Conservation (phyloP, 371 early-diverging fungal species). For the Mortierella sp. region DNA sequence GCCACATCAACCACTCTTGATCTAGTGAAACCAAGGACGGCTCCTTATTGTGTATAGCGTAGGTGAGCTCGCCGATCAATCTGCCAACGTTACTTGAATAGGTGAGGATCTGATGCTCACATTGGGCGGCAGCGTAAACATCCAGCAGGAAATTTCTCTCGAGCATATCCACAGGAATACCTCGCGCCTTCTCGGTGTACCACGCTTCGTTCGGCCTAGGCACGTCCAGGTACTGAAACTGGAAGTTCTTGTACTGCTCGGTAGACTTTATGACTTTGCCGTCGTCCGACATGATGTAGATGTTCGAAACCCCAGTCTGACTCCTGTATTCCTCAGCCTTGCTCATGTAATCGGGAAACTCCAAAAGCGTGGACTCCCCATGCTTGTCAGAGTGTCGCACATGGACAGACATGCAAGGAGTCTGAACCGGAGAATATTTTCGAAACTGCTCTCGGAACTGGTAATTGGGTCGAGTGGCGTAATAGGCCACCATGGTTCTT, state of each 20-base stretch:
- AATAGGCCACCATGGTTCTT: slow-evolving; percentile 10
- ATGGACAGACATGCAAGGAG: slow-evolving; percentile 22
- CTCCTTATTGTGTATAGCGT: slow-evolving; percentile 14
- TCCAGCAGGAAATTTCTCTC: slow-evolving; percentile 13
- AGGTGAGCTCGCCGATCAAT: slow-evolving; percentile 14
- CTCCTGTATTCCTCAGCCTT: slow-evolving; percentile 7
- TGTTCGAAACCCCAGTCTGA: slow-evolving; percentile 12
- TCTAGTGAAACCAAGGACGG: slow-evolving; percentile 14
- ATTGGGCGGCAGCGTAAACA: slow-evolving; percentile 15
- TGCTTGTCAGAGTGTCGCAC: slow-evolving; percentile 20
- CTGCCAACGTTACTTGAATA: slow-evolving; percentile 26
- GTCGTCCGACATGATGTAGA: slow-evolving; percentile 21
- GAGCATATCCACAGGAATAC: slow-evolving; percentile 4
- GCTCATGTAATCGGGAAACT: slow-evolving; percentile 10
- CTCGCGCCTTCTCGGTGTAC: slow-evolving; percentile 2
- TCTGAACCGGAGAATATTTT: background rate
- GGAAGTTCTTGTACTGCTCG: slow-evolving; percentile 6
- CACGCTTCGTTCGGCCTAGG: slow-evolving; percentile 12
- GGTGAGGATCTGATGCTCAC: slow-evolving; percentile 17
- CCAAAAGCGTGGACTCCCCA: background rate
- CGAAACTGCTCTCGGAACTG: slow-evolving; percentile 9
- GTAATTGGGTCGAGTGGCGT: slow-evolving; percentile 16
- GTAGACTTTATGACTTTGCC: slow-evolving; percentile 7
- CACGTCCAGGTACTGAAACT: slow-evolving; percentile 10
- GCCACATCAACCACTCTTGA: slow-evolving; percentile 6